Conservation (phyloP, 164 flowering plant species). For the Sextonia rubra region DNA sequence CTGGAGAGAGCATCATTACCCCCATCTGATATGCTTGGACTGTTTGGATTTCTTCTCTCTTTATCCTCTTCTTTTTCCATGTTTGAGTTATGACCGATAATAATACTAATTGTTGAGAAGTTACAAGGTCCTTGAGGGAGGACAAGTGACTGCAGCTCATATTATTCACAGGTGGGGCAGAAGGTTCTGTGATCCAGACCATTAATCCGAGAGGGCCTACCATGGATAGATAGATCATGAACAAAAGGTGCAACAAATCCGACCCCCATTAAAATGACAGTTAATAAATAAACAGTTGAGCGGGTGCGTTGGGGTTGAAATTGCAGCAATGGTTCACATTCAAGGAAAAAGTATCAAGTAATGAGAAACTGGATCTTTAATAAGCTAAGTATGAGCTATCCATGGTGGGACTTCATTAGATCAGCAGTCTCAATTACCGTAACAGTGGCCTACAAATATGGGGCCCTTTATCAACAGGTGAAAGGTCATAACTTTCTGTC, state of each 20-base stretch:
- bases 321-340: too few species aligned
- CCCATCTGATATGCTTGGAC: slow-evolving; percentile 18
- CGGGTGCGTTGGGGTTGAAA: too few species aligned
- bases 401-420: not conserved
- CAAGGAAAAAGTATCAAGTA: too few species aligned
- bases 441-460: not conserved
- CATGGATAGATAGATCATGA: too few species aligned
- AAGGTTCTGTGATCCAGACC: too few species aligned
- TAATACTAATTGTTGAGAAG: not conserved
- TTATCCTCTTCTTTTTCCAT: slow-evolving; percentile 1
- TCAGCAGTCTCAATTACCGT: not conserved
- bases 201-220: too few species aligned
- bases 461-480: not conserved
- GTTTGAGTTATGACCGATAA: not conserved
- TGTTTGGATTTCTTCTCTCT: not conserved
- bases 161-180: too few species aligned
- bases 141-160: too few species aligned
- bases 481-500: too few species aligned
- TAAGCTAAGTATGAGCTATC: not conserved
- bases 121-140: not conserved
- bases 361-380: not conserved
- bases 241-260: too few species aligned
- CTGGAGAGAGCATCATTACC: slow-evolving; percentile 7
- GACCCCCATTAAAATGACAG: too few species aligned
- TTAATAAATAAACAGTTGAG: too few species aligned